Percentiles rank a stretch among this genome's conserved stretches.
These are phyloP conservation scores for Zygotorulaspora mrakii DNA, from an alignment of 1,139 yeast species.

Conservation along the genomic window DNA sequence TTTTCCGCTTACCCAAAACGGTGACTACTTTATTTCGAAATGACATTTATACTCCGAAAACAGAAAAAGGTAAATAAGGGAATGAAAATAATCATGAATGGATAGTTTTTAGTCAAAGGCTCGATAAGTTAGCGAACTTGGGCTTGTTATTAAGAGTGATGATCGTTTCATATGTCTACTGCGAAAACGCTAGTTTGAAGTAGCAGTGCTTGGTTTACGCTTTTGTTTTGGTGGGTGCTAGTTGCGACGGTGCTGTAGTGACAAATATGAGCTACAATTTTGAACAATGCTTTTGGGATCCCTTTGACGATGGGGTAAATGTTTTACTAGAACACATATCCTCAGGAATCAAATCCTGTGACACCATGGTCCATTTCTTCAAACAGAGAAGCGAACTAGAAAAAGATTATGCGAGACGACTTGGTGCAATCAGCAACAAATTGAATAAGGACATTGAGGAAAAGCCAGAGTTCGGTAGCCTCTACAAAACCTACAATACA, in stretches of 20 bases:
- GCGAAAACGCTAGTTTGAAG: too few relatives aligned
- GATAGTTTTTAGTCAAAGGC: background rate
- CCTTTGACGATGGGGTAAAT: conserved; percentile 33
- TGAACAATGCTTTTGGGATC: conserved; percentile 37
- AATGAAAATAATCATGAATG: background rate
- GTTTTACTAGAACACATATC: conserved; percentile 31
- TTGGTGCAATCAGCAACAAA: conserved; percentile 33
- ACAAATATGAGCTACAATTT: conserved; percentile 27
- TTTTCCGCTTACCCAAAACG: conserved; percentile 2
- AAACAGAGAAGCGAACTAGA: conserved; percentile 32
- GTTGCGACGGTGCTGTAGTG: background rate
- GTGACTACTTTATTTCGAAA: conserved; percentile 1
- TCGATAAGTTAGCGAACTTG: too few relatives aligned
- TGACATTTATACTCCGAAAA: background rate
- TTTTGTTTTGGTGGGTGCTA: background rate
- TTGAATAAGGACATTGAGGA: conserved; percentile 22
- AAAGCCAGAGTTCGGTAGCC: conserved; percentile 30
- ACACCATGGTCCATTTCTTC: conserved; percentile 28
- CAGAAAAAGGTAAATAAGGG: conserved; percentile 6
- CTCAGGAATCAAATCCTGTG: conserved; percentile 30
- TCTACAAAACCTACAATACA: conserved; percentile 19
- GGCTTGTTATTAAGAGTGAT: too few relatives aligned
- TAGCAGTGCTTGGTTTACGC: too few relatives aligned
- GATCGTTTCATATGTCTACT: too few relatives aligned
- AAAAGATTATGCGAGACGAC: conserved; percentile 34